Base-by-base conservation (phyloP, 441 rosid genomes). In the Populus hybrid region DNA sequence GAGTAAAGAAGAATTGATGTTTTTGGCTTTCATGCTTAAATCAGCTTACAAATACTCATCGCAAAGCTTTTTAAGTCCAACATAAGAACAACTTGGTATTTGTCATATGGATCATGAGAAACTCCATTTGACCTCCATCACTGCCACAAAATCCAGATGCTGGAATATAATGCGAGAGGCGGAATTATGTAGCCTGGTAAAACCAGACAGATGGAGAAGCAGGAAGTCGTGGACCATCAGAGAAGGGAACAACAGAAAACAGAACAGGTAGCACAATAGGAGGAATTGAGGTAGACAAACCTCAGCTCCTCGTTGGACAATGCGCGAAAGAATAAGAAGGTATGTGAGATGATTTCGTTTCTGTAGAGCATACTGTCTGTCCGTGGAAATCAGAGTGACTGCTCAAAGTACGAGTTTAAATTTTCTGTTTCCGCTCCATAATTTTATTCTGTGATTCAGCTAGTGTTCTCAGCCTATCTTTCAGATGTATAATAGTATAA, bases 301-400 rank as follows among this genome's bases (percentile, higher is more conserved):
- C 83, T 93, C 20, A 77, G 84, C 72, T 72, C 77, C n/a, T 80
- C 92, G 64, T 81, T 92, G 77, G 95, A 89, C 18, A 89, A 82
- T 79, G 87, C 98, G 33, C 82, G 81, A 64, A 91, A 81, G 86
- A 76, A 83, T 84, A 89, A 93, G 84, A 90, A 88, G 78, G 95
- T 77, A 88, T 90, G 95, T 88, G 86, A 33, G 98, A 95, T 88
- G 90, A 83, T 81, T 93, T 84, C 78, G 90, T 95, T n/a, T 95
- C 97, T 0, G 94, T 90, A 1, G 98, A 93, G 84, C 98, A 91
- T 76, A 85, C 91, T 73, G 75, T 92, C 88, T 81, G 92, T 93
- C 24, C 90, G 88, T 28, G 98, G 98, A 81, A 91, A 89, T 84
- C 99, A 93, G 72, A 85, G 92, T 95, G 71, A 92, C 97, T 50